A percentile compares a stretch with the other conserved stretches of the same genome.
Evolutionary conservation across 2,329 filamentous ascomycete genomes (phyloP).

Genomic region (Colletotrichum limetticola): DNA sequence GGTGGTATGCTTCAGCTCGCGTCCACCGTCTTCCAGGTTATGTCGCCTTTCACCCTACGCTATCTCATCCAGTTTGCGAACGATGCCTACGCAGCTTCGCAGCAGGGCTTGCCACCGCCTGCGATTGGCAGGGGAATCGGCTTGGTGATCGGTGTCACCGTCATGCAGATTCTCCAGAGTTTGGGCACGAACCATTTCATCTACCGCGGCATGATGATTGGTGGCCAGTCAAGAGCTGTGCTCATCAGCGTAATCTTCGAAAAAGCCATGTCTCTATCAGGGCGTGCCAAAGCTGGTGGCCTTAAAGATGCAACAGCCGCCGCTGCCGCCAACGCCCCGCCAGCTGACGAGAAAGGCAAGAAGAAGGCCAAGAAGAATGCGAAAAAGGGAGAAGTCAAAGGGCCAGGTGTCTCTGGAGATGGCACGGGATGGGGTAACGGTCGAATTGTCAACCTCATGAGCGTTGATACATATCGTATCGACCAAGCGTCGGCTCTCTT

Average conservation of each 20-base stretch:
- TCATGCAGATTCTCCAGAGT: conserved; percentile 87
- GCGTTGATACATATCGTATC: conserved; percentile 91
- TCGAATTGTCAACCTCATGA: conserved; percentile 92
- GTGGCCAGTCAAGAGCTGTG: conserved; percentile 83
- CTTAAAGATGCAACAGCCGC: conserved; percentile 47
- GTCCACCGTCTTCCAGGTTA: conserved; percentile 80
- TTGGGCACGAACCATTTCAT: conserved; percentile 90
- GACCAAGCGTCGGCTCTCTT: conserved; percentile 90
- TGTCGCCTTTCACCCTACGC: conserved; percentile 85
- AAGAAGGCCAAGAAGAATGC: conserved; percentile 52
- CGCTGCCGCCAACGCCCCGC: conserved; percentile 52
- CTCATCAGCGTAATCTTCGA: conserved; percentile 90
- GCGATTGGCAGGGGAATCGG: conserved; percentile 81
- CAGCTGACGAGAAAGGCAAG: conserved; percentile 54
- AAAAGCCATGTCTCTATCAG: conserved; percentile 91
- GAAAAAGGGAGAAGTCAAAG: conserved; percentile 51
- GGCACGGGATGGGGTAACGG: conserved; percentile 92
- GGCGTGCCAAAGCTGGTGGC: conserved; percentile 86
- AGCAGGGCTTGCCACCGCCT: conserved; percentile 64
- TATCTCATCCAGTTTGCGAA: conserved; percentile 89
- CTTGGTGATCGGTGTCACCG: conserved; percentile 83
- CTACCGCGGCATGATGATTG: conserved; percentile 91
- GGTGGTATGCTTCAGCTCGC: conserved; percentile 82
- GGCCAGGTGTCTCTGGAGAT: conserved; percentile 69
- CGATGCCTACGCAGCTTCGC: conserved; percentile 77